A percentile compares a stretch with the other conserved stretches of the same genome.
phyloP scores from a whole-genome alignment of 2,329 filamentous ascomycete species.

The Arachnomyces sp. region DNA sequence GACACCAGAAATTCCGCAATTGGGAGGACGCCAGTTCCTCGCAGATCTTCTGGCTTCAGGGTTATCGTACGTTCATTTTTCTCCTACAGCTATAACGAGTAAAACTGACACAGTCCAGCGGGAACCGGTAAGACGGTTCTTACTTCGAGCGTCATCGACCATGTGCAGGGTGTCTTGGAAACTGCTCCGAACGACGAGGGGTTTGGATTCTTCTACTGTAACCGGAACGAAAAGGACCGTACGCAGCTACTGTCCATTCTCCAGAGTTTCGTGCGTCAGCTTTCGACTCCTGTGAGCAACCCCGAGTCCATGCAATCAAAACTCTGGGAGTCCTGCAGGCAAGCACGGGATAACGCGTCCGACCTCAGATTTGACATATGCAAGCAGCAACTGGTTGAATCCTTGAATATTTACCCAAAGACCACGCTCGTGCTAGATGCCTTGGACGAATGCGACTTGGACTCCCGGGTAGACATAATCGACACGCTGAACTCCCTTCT shows the following conservation, averaged over 20 bases:
- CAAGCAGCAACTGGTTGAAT: conserved; percentile 16
- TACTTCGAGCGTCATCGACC: conserved; percentile 20
- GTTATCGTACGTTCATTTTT: conserved; percentile 3
- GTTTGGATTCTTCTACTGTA: conserved; percentile 31
- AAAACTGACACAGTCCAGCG: conserved; percentile 7
- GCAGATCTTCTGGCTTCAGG: conserved; percentile 15
- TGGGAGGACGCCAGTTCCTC: conserved; percentile 14
- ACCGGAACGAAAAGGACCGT: conserved; percentile 20
- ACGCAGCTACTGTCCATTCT: conserved; percentile 24
- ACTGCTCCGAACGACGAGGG: conserved; percentile 14
- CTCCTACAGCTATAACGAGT: neutral
- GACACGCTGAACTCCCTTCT: conserved; percentile 19
- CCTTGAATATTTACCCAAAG: conserved; percentile 20
- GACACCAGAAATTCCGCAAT: conserved; percentile 5
- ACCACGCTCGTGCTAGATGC: conserved; percentile 31
- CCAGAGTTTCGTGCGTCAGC: conserved; percentile 23
- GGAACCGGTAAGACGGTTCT: conserved; percentile 24
- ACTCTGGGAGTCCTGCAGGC: neutral
- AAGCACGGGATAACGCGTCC: too few relatives aligned
- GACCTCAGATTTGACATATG: conserved; percentile 9
- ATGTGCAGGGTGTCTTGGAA: conserved; percentile 8
- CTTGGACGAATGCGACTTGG: conserved; percentile 28
- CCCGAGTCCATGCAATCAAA: conserved; percentile 10
- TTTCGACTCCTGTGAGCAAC: conserved; percentile 17
- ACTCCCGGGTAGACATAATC: conserved; percentile 19